These are phyloP conservation scores for Colletotrichum sansevieriae DNA, from an alignment of 2,329 filamentous ascomycete genomes.

Conservation along the genomic window DNA sequence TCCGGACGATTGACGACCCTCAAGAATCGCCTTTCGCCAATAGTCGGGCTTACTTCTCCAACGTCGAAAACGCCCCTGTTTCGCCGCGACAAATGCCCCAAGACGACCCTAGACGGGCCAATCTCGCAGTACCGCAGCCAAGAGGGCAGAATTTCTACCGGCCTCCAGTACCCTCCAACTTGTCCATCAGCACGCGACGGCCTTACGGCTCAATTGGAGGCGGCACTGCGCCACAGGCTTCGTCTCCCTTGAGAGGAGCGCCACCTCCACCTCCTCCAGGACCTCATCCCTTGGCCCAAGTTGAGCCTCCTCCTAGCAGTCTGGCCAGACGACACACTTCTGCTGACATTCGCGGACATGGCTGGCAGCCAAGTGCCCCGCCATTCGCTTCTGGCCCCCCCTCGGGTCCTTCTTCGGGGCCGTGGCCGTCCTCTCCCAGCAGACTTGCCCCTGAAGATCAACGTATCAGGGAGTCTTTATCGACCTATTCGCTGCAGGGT, in stretches of 20 bases:
- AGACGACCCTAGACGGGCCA: constrained; percentile 83
- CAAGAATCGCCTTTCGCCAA: constrained; percentile 76
- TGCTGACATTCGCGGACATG: constrained; percentile 92
- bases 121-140: constrained; percentile 71
- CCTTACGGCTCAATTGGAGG: constrained; percentile 89
- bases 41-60: constrained; percentile 75
- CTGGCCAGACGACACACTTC: constrained; percentile 90
- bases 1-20: constrained; percentile 71
- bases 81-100: constrained; percentile 90
- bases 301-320: constrained; percentile 74
- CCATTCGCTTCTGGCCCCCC: constrained; percentile 61
- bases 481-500: constrained; percentile 64
- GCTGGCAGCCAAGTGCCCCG: constrained; percentile 72
- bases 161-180: constrained; percentile 83
- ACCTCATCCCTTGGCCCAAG: constrained; percentile 74
- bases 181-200: constrained; percentile 80
- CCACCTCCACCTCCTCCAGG: constrained; percentile 73
- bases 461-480: constrained; percentile 68
- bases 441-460: constrained; percentile 65
- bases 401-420: constrained; percentile 66
- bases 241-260: constrained; percentile 79
- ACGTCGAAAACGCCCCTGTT: constrained; percentile 80
- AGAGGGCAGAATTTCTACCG: constrained; percentile 76
- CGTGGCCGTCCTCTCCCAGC: constrained; percentile 69
- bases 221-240: constrained; percentile 75